Evolutionary conservation across 495 filamentous ascomycete genomes (phyloP), one percentile per base, ranked within the genome.

Genomic region (Tuber aestivum): DNA sequence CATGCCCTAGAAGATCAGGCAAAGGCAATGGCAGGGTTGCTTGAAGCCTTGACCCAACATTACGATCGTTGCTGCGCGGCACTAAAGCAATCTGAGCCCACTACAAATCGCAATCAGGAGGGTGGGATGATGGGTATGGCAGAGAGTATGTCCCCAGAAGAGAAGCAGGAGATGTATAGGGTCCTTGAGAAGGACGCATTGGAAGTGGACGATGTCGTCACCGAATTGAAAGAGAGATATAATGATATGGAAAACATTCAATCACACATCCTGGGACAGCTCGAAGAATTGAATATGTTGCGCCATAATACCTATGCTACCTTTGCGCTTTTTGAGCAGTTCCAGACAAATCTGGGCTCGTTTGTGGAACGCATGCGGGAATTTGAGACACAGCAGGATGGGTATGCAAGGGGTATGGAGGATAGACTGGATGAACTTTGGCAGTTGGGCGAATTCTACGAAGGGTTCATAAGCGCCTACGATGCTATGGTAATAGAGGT

Each of bases 41-140:
- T 99, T 1, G 89, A 95, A 78, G 92, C 91, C 3, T 86, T 99
- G 35, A 94, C 93, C n/a, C 87, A 87, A 21, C 96, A 99, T 84
- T 98, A 97, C 80, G 95, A 99, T 84, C 90, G 96, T 74, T 99
- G 95, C 81, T 93, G 95, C 35, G 94, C 90, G 5, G 96, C 96
- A 0, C 90, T 98, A 41, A 92, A 93, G 78, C 92, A 95, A 76
- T 97, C 95, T 2, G 94, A 98, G 85, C 95, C 94, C 38, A 94
- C 94, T 20, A 80, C 72, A 75, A 81, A 72, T 14, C 79, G 90
- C 83, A 87, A 90, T 35, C 88, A 90, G 71, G 88, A 90, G 69
- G 89, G 86, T 20, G 84, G 86, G 18, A 87, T 89, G 42, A 84
- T 89, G 71, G 85, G 88, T 41, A 87, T 87, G 20, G 87, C 92